These are phyloP conservation scores for Hordeum pubiflorum DNA, from an alignment of 202 grass and related monocot species.

Conservation along the genomic window DNA sequence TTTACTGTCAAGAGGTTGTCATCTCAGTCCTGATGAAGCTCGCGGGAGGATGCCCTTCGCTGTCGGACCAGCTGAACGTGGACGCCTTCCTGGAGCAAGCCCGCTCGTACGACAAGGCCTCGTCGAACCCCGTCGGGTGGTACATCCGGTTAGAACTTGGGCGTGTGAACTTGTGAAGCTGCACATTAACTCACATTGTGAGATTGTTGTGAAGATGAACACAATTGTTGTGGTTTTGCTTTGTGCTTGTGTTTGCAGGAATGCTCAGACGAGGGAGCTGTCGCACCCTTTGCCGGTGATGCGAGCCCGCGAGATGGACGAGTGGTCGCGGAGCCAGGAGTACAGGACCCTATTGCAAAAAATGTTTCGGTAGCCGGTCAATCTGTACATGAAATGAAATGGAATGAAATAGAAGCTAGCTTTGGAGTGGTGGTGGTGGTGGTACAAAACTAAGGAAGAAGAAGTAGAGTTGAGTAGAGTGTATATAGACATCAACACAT, in stretches of 20 bases:
- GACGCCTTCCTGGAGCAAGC: constrained; percentile 98
- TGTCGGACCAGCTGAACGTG: constrained; percentile 76
- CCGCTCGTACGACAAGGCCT: constrained; percentile 85
- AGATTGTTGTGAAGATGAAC: not conserved
- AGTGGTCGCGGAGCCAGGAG: constrained; percentile 81
- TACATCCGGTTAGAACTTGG: constrained; percentile 95
- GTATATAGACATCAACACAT: not conserved
- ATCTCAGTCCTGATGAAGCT: constrained; percentile 97
- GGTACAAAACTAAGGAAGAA: not conserved
- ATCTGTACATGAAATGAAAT: not conserved
- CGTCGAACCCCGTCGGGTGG: constrained; percentile 77
- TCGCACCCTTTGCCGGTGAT: constrained; percentile 89
- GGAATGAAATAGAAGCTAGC: not conserved
- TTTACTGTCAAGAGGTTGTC: constrained; percentile 79
- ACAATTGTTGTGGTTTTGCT: not conserved
- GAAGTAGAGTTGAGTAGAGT: not conserved
- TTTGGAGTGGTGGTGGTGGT: not conserved
- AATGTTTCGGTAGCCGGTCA: constrained; percentile 1
- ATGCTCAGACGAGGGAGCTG: constrained; percentile 75
- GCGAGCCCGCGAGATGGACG: constrained; percentile 76
- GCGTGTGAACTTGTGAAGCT: not conserved
- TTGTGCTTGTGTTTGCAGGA: constrained; percentile 21
- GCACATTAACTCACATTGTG: not conserved
- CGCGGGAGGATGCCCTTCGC: constrained; percentile 77
- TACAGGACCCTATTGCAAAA: constrained; percentile 43